Evolutionary conservation across 2,329 filamentous ascomycete genomes (phyloP).

Genomic region (Pyrenochaeta sp.): DNA sequence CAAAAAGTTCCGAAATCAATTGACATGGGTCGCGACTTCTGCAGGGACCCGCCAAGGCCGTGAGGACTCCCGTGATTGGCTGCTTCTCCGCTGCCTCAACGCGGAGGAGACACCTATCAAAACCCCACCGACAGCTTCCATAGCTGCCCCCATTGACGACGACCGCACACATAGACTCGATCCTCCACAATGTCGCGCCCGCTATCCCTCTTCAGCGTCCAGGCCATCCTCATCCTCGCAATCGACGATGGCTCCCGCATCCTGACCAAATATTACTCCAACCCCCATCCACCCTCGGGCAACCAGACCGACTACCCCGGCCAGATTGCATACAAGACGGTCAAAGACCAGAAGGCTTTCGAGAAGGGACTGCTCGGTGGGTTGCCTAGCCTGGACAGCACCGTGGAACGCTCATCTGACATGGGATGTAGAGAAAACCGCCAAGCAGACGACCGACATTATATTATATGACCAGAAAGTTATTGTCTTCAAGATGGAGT

Average conservation of each 20-base stretch:
- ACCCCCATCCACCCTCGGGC: slow-evolving; percentile 71
- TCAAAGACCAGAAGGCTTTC: slow-evolving; percentile 95
- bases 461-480: slow-evolving; percentile 97
- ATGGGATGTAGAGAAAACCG: slow-evolving; percentile 73
- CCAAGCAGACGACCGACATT: slow-evolving; percentile 93
- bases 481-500: slow-evolving; percentile 97
- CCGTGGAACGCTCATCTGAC: slow-evolving; percentile 37
- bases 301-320: slow-evolving; percentile 66
- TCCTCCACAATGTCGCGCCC: slow-evolving; percentile 56
- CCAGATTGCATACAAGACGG: slow-evolving; percentile 81
- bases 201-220: slow-evolving; percentile 63
- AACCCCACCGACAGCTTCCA: slow-evolving; percentile 19
- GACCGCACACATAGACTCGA: neutral
- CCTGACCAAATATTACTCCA: slow-evolving; percentile 90
- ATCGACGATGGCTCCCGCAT: slow-evolving; percentile 90
- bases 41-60: slow-evolving; percentile 14
- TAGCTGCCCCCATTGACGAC: slow-evolving; percentile 11
- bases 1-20: too few relatives aligned
- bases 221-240: slow-evolving; percentile 61
- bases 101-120: slow-evolving; percentile 41
- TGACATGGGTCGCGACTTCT: slow-evolving; percentile 15
- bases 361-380: slow-evolving; percentile 83
- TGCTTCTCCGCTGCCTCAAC: slow-evolving; percentile 33
- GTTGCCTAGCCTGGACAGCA: slow-evolving; percentile 80
- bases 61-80: slow-evolving; percentile 33